Conservation (phyloP, 257 asterid species). For the Solanum dulcamara region DNA sequence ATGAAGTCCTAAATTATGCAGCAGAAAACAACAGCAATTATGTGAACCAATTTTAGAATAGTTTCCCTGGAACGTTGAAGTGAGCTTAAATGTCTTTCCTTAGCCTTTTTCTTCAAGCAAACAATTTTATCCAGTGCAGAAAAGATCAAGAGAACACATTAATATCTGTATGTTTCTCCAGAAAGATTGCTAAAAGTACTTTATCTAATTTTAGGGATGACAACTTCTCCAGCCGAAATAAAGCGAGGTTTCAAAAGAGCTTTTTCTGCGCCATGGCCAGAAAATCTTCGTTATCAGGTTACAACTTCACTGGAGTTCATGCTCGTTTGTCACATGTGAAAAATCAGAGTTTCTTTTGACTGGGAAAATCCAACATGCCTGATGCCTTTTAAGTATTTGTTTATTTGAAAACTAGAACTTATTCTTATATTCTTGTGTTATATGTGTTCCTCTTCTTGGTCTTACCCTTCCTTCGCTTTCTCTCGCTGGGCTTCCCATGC, state of each 20-base stretch:
- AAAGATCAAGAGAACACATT: background rate
- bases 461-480: background rate
- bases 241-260: conserved; percentile 83
- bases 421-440: background rate
- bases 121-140: background rate
- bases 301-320: background rate
- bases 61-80: background rate
- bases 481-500: background rate
- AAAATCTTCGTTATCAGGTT: conserved; percentile 89
- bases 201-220: conserved; percentile 37
- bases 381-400: background rate
- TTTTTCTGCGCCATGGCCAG: conserved; percentile 88
- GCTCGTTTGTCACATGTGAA: background rate
- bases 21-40: background rate
- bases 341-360: background rate
- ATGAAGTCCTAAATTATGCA: background rate
- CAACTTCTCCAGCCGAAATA: conserved; percentile 52
- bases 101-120: background rate
- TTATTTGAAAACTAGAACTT: background rate
- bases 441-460: background rate
- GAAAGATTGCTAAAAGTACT: background rate
- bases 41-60: background rate
- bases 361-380: background rate
- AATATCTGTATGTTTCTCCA: background rate
- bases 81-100: background rate